Conservation (phyloP, 176 grass and related monocot species). For the Lolium perenne region DNA sequence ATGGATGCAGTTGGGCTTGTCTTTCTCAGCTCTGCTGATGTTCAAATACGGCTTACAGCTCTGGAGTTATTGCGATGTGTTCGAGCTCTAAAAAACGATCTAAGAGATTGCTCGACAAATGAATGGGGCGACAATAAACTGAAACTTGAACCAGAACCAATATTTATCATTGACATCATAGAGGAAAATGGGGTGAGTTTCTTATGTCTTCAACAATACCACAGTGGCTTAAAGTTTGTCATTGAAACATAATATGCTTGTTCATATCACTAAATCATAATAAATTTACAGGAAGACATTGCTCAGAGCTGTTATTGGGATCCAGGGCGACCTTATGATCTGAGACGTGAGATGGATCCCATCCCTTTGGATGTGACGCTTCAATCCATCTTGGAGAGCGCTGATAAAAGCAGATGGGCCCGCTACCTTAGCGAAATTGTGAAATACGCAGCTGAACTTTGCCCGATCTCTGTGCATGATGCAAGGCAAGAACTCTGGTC, state of each 20-base stretch:
- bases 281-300: constrained; percentile 88
- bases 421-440: constrained; percentile 96
- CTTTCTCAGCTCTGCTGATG: constrained; percentile 94
- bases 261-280: constrained; percentile 5
- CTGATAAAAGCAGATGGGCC: constrained; percentile 94
- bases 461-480: constrained; percentile 82
- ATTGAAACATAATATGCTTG: constrained; percentile 20
- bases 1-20: constrained; percentile 98
- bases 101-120: constrained; percentile 76
- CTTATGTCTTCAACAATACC: constrained; percentile 12
- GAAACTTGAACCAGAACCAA: constrained; percentile 87
- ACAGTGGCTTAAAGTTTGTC: constrained; percentile 10
- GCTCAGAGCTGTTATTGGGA: constrained; percentile 98
- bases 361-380: constrained; percentile 88
- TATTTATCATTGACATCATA: constrained; percentile 97
- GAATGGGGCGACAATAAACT: constrained; percentile 71
- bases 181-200: constrained; percentile 96
- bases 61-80: constrained; percentile 89
- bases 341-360: constrained; percentile 91
- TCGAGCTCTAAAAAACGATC: constrained; percentile 83
- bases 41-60: constrained; percentile 96
- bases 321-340: constrained; percentile 89
- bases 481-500: constrained; percentile 68
- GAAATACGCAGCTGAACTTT: constrained; percentile 95
- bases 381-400: constrained; percentile 94